Evolutionary conservation across 2,329 filamentous ascomycete species (phyloP).

Genomic region (Fusarium nygamai): DNA sequence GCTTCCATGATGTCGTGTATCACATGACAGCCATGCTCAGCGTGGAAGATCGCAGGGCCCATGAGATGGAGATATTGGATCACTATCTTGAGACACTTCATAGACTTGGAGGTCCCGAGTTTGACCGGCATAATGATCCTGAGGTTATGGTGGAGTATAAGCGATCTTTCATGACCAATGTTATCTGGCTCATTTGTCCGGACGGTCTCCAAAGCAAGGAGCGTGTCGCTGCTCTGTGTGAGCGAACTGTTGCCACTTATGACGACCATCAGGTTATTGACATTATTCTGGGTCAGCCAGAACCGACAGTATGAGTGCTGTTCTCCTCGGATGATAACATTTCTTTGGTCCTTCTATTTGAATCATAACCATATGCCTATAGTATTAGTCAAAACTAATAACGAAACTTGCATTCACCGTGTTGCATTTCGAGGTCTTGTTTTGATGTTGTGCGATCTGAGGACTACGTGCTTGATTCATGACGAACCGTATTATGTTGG

Average conservation of each 20-base stretch:
- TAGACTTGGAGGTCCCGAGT: slow-evolving; percentile 20
- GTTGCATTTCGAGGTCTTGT: too few relatives aligned
- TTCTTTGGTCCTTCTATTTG: neutral
- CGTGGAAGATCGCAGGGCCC: slow-evolving; percentile 52
- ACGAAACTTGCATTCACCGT: too few relatives aligned
- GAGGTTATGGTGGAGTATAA: slow-evolving; percentile 42
- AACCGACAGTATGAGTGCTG: neutral
- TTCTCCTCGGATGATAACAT: neutral
- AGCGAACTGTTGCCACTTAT: slow-evolving; percentile 49
- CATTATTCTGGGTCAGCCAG: slow-evolving; percentile 20
- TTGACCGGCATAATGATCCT: slow-evolving; percentile 28
- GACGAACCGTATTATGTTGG: neutral
- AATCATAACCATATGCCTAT: too few relatives aligned
- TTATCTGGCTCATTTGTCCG: slow-evolving; percentile 40
- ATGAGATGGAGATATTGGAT: slow-evolving; percentile 48
- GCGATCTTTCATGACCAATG: slow-evolving; percentile 42
- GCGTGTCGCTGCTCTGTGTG: slow-evolving; percentile 46
- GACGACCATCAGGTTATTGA: slow-evolving; percentile 53
- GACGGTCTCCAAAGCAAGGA: slow-evolving; percentile 48
- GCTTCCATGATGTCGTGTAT: slow-evolving; percentile 56
- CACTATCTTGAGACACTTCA: slow-evolving; percentile 33
- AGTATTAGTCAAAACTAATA: too few relatives aligned
- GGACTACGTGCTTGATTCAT: too few relatives aligned
- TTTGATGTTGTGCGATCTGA: neutral
- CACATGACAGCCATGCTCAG: slow-evolving; percentile 51